Base-by-base conservation (phyloP, 257 asterid species). In the Phtheirospermum japonicum region DNA sequence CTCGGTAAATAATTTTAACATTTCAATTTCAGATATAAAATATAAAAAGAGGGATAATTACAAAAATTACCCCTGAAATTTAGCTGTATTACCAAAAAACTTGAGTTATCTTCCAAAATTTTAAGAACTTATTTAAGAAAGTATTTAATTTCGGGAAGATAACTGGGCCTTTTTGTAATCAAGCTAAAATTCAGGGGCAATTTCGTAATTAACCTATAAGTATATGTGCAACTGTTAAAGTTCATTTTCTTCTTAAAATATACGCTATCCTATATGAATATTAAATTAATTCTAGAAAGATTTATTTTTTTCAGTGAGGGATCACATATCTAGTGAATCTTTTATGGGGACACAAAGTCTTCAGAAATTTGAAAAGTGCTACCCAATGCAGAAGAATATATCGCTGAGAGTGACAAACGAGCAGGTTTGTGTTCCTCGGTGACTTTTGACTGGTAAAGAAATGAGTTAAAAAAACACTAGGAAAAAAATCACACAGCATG, bases 381-480 rank as follows among this genome's bases (percentile, higher is more conserved):
- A 85, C 70, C 96, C 96, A 1, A 74, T 85, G 94, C 99, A 93
- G 86, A 87, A 76, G 74, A 82, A 66, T 72, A 74, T 87, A 61
- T 62, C 57, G 75, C 62, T 93, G 81, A 74, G 56, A 68, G 49
- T 83, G 75, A 84, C 96, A 54, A 89, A 79, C 50, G 97, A 85
- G 62, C 97, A 93, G 97, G 99, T 93, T 64, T 40, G 60, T 52
- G 67, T 28, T 50, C 42, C 32, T 57, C 28, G 55, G 63, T 4
- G 28, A 17, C 16, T 60, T 68, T 42, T 55, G 9, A 14, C 31
- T 67, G 0, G 60, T 33, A 18, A 63, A 18, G 14, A 36, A 37
- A 61, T n/a, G 63, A 59, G 14, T 57, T 65, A 18, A 26, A 37
- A 48, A 48, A 9, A 0, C 53, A 6, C 20, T 42, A 23, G 19